Base-by-base conservation (phyloP, 768 basidiomycete genomes). In the Cystofilobasidium macerans region DNA sequence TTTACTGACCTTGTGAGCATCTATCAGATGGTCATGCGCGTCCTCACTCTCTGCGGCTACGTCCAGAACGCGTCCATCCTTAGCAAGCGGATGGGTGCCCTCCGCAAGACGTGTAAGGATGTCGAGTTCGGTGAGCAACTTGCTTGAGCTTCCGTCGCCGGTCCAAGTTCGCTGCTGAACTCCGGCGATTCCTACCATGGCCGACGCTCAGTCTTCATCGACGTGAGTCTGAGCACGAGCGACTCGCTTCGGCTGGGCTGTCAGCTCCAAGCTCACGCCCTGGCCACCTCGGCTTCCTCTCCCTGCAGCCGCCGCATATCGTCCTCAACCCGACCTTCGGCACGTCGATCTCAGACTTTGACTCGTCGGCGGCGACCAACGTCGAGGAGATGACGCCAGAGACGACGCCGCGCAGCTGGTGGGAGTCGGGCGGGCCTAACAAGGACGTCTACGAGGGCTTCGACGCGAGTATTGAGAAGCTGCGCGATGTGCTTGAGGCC, bases 371-470 rank as follows among this genome's bases (percentile, higher is more conserved):
- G 18, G 22, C 61, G 8, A 33, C 60, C 4, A 30, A 56, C 11
- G 24, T 26, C 1, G 67, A 56, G 40, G 67, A 69, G 45, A 69
- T 42, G 47, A 65, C 86, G 70, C 83, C 82, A 5, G 75, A 82
- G 26, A 74, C 81, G 32, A 80, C 78, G 8, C 82, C 86, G 5
- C 79, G 87, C 63, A 86, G 79, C 5, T 90, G 89, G 89, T 91
- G 84, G 83, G 82, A 77, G 64, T 71, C 78, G 7, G 82, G 85
- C 66, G 73, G 76, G 11, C 82, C 82, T 9, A 79, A 80, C 56
- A 83, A 81, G 35, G 63, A 64, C 16, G 30, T 32, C 40, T 79
- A 80, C 16, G 62, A 71, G 7, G 87, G 87, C 8, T 73, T 89
- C 26, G 81, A 82, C 20, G 83, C 84, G 13, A 81, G 84, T 18